A percentile compares a stretch with the other conserved stretches of the same genome.
Conservation (phyloP, 2,329 filamentous ascomycete genomes). For the Leptographium flavum region DNA sequence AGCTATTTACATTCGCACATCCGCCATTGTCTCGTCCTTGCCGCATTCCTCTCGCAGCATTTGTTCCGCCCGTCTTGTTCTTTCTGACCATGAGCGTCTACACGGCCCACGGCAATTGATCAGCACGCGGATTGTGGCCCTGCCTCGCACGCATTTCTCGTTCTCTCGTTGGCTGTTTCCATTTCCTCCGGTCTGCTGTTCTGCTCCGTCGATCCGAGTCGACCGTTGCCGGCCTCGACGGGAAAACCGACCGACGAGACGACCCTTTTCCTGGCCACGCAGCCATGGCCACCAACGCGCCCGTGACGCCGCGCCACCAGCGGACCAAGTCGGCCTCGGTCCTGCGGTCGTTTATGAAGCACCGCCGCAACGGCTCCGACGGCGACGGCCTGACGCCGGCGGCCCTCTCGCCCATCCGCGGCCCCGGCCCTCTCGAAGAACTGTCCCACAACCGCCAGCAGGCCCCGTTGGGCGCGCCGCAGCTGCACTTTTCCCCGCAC, state of each 20-base stretch:
- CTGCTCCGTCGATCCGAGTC: too few species aligned
- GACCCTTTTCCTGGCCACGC: too few species aligned
- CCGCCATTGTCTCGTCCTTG: constrained; percentile 1
- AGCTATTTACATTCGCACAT: constrained; percentile 1
- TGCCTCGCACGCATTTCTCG: too few species aligned
- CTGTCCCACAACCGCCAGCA: constrained; percentile 40
- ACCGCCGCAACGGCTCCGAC: constrained; percentile 31
- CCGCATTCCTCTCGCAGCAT: not conserved
- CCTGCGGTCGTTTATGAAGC: constrained; percentile 33
- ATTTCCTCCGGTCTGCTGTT: not conserved
- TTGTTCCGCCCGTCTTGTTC: not conserved
- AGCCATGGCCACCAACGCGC: constrained; percentile 1
- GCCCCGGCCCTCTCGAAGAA: constrained; percentile 32
- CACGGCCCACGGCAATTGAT: not conserved
- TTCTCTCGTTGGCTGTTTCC: not conserved
- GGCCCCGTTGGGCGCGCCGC: constrained; percentile 16
- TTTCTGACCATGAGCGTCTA: not conserved
- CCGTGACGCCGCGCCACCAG: constrained; percentile 17
- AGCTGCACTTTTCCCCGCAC: constrained; percentile 10
- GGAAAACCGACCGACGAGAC: too few species aligned
- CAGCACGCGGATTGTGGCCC: not conserved
- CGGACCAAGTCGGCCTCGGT: constrained; percentile 35
- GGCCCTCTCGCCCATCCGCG: constrained; percentile 2
- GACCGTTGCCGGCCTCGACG: too few species aligned
- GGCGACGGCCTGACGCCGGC: constrained; percentile 21